These are phyloP conservation scores for Saturnispora zaruensis DNA, from an alignment of 805 yeast species.

Conservation along the genomic window DNA sequence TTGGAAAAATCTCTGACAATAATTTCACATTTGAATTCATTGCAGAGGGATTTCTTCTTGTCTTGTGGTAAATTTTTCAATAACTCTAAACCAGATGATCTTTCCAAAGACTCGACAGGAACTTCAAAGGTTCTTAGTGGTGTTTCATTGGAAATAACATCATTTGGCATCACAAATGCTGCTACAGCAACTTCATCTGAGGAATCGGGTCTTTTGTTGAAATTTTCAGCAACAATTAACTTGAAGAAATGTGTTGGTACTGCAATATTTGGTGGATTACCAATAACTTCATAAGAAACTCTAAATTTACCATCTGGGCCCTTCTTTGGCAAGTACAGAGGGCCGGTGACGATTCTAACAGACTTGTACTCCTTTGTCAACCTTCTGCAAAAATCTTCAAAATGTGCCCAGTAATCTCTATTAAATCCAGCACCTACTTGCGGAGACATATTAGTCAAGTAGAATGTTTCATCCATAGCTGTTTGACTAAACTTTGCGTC, in stretches of 20 bases:
- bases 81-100: slow-evolving; percentile 77
- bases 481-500: slow-evolving; percentile 83
- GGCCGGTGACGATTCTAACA: slow-evolving; percentile 89
- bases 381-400: slow-evolving; percentile 80
- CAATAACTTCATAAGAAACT: slow-evolving; percentile 86
- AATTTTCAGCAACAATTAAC: slow-evolving; percentile 73
- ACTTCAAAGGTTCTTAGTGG: slow-evolving; percentile 74
- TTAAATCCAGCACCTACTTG: slow-evolving; percentile 98
- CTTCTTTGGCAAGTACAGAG: slow-evolving; percentile 75
- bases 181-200: slow-evolving; percentile 58
- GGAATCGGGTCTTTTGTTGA: slow-evolving; percentile 28
- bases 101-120: slow-evolving; percentile 83
- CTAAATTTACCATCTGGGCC: slow-evolving; percentile 73
- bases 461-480: slow-evolving; percentile 95
- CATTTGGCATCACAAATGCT: slow-evolving; percentile 92
- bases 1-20: slow-evolving; percentile 72
- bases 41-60: slow-evolving; percentile 58
- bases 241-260: slow-evolving; percentile 98
- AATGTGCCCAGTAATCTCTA: slow-evolving; percentile 96
- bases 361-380: slow-evolving; percentile 62
- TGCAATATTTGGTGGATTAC: slow-evolving; percentile 92
- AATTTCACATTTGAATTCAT: slow-evolving; percentile 71
- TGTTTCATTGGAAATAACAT: slow-evolving; percentile 57
- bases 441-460: slow-evolving; percentile 84
- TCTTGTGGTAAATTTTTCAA: slow-evolving; percentile 56